Evolutionary conservation across 1,139 yeast genomes (phyloP), one percentile per base, ranked within the genome.

Genomic region (Wickerhamiella infanticola): DNA sequence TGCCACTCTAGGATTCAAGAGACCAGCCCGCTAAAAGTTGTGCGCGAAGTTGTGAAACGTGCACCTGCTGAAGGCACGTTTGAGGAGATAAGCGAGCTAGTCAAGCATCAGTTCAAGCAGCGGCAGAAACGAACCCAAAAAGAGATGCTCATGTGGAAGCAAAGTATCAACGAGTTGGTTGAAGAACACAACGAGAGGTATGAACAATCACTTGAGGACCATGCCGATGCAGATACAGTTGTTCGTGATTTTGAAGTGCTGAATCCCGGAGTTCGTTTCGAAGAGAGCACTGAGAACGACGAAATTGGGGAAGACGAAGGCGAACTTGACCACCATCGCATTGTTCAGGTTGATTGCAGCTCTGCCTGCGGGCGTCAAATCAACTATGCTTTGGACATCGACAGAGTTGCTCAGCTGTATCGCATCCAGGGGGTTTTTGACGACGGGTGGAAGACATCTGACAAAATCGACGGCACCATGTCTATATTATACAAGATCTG

Each of bases 391-490:
- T 11, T 11, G 3, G 47, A 45, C 33, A 47, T 51, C 25, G 39
- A 53, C 41, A 41, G 46, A 27, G 48, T 58, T 8, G 60, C 61
- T 4, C 48, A 47, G 18, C 52, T 51, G 36, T 54, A 57, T 41
- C 56, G 56, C 2, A 47, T 58, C 45, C 51, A 45, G 9, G 50
- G 46, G 6, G 48, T 62, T 13, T 63, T 62, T 46, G 51, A 52
- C 3, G 44, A 55, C 7, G 66, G 66, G 24, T 64, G 67, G 67
- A 47, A 54, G 5, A 45, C 57, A 3, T 62, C 66, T 1, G 54
- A 64, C 11, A 80, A 80, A 54, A 68, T 79, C 51, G 67, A 65
- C 7, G 69, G 70, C 50, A 68, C 78, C 40, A 50, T 79, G 41
- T 67, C 68, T 43, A 49, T 75, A 24, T 61, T 80, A 18, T 52